These are phyloP conservation scores for Madurella mycetomatis DNA, from an alignment of 2,329 filamentous ascomycete genomes.

Conservation along the genomic window DNA sequence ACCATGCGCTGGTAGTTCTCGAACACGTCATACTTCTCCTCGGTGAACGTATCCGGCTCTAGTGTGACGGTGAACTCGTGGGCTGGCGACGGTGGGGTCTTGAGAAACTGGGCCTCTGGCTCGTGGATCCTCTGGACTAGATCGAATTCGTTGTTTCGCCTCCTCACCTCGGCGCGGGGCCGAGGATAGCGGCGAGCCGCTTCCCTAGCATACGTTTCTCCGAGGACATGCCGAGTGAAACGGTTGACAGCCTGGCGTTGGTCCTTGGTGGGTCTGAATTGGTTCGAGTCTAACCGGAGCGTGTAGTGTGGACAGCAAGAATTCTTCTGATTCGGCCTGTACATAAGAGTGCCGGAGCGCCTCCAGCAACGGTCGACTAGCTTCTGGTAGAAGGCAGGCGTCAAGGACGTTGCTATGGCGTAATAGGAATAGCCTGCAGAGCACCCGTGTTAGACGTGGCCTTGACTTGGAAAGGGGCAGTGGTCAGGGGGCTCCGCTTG, in stretches of 20 bases:
- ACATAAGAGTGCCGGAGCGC: conserved; percentile 65
- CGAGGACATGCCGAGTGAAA: conserved; percentile 65
- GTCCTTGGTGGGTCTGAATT: conserved; percentile 63
- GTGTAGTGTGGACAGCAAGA: conserved; percentile 94
- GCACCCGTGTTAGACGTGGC: conserved; percentile 9
- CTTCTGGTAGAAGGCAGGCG: conserved; percentile 63
- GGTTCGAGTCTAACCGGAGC: conserved; percentile 63
- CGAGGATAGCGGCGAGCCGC: conserved; percentile 61
- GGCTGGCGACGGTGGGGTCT: conserved; percentile 57
- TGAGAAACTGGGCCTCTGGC: conserved; percentile 53
- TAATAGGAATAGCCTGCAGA: conserved; percentile 68
- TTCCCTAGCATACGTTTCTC: conserved; percentile 62
- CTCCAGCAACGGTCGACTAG: conserved; percentile 75
- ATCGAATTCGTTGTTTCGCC: conserved; percentile 63
- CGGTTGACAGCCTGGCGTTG: conserved; percentile 73
- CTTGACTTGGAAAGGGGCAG: background rate
- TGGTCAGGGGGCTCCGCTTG: background rate
- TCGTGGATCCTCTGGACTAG: conserved; percentile 65
- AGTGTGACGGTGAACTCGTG: conserved; percentile 66
- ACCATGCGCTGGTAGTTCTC: conserved; percentile 71
- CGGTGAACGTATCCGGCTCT: conserved; percentile 65
- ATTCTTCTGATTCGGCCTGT: conserved; percentile 70
- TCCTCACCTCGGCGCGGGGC: conserved; percentile 61
- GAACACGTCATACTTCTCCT: conserved; percentile 71
- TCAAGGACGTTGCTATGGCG: conserved; percentile 56